Percentiles rank a stretch among this genome's conserved stretches.
Conservation (phyloP, 305 asterid species). For the Fraxinus floribunda region DNA sequence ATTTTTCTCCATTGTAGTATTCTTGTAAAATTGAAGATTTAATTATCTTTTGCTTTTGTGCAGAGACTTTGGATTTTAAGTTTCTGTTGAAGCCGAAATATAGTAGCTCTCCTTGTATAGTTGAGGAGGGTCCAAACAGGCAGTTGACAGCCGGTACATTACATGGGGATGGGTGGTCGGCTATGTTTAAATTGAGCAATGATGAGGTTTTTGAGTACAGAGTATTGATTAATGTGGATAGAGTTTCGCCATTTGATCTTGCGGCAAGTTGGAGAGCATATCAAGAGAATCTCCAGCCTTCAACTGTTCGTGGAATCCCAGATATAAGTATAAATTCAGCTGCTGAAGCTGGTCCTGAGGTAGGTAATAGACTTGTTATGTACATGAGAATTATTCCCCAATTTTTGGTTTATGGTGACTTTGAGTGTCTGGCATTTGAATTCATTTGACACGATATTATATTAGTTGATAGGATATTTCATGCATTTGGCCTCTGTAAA, state of each 20-base stretch:
- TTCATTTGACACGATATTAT: conserved; percentile 4
- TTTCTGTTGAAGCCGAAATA: conserved; percentile 82
- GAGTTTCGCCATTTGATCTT: conserved; percentile 94
- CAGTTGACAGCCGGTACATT: conserved; percentile 71
- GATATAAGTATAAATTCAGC: conserved; percentile 77
- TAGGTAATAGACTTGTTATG: conserved; percentile 22
- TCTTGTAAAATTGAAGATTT: conserved; percentile 19
- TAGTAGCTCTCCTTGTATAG: conserved; percentile 49
- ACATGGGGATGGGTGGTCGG: conserved; percentile 69
- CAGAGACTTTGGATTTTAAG: conserved; percentile 95
- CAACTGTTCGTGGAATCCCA: conserved; percentile 92
- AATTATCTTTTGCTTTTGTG: conserved; percentile 15
- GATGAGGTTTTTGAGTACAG: conserved; percentile 74
- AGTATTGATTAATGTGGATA: conserved; percentile 72
- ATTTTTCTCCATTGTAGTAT: neutral
- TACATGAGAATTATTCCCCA: neutral
- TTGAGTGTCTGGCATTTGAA: neutral
- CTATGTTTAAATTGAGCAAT: conserved; percentile 55
- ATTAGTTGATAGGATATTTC: neutral
- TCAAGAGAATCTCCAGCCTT: conserved; percentile 87
- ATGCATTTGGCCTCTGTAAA: neutral
- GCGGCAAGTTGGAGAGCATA: conserved; percentile 99
- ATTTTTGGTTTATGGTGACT: neutral
- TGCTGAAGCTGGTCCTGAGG: conserved; percentile 52
- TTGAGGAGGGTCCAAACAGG: conserved; percentile 91